These are phyloP conservation scores for Diphasiastrum complanatum DNA, from an alignment of 83 land plant genomes.

Conservation along the genomic window DNA sequence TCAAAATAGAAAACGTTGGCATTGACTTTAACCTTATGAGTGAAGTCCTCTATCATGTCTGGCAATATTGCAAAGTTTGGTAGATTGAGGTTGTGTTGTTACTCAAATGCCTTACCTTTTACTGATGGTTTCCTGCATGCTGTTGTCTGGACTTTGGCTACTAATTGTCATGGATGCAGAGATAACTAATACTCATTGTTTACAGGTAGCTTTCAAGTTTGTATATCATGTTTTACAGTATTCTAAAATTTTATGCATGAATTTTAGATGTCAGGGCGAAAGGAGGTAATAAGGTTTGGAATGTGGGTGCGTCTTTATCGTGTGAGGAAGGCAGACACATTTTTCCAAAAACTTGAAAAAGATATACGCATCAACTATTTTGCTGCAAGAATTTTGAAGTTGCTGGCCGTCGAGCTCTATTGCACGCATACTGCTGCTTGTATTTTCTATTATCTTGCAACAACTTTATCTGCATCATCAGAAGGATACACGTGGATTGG, in stretches of 20 bases:
- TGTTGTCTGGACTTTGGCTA: too few relatives aligned
- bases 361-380: conserved; percentile 21
- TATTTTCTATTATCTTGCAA: conserved; percentile 14
- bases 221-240: background rate
- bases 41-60: too few relatives aligned
- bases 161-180: too few relatives aligned
- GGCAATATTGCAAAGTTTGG: too few relatives aligned
- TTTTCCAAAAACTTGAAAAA: conserved; percentile 10
- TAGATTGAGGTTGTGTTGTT: too few relatives aligned
- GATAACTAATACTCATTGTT: background rate
- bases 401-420: conserved; percentile 22
- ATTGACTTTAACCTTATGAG: too few relatives aligned
- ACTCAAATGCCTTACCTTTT: too few relatives aligned
- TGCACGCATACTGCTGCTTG: conserved; percentile 26
- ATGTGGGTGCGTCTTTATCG: conserved; percentile 18
- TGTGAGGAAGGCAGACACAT: conserved; percentile 16
- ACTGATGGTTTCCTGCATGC: too few relatives aligned
- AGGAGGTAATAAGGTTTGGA: conserved; percentile 9
- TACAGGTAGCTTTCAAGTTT: background rate
- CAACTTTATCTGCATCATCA: conserved; percentile 9
- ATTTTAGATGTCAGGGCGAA: conserved; percentile 6
- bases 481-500: conserved; percentile 20
- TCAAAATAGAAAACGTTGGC: too few relatives aligned
- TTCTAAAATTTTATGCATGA: background rate
- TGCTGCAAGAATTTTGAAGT: conserved; percentile 18